A percentile compares a stretch with the other conserved stretches of the same genome.
phyloP scores from a whole-genome alignment of 192 early-diverging fungal species.

The Podila horticola region DNA sequence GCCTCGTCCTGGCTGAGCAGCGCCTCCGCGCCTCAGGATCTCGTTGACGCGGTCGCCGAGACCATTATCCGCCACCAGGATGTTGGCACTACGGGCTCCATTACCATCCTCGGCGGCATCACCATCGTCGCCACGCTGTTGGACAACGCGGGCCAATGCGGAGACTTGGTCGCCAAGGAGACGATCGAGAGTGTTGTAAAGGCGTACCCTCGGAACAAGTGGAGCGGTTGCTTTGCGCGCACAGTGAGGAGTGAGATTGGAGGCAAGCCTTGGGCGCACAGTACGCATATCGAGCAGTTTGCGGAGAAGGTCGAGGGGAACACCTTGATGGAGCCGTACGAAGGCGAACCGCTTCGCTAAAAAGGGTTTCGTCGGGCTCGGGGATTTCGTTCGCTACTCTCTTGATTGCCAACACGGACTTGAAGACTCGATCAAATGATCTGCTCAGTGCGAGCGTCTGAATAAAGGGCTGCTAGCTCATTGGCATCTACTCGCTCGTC shows the following conservation, averaged over 20 bases:
- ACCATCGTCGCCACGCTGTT: constrained; percentile 4
- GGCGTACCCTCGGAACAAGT: constrained; percentile 9
- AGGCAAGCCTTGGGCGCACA: constrained; percentile 12
- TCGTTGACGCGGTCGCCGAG: constrained; percentile 9
- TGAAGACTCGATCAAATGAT: not conserved
- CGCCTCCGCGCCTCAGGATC: constrained; percentile 11
- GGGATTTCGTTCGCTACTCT: not conserved
- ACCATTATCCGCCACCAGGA: constrained; percentile 17
- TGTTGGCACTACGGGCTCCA: constrained; percentile 9
- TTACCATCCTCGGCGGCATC: constrained; percentile 6
- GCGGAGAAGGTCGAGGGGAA: constrained; percentile 1
- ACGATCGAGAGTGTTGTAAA: constrained; percentile 12
- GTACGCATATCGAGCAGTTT: constrained; percentile 9
- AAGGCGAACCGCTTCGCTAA: constrained; percentile 5
- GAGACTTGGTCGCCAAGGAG: constrained; percentile 9
- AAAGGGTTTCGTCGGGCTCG: too few relatives aligned
- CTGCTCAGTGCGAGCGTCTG: not conserved
- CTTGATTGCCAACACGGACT: too few relatives aligned
- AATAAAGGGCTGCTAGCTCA: not conserved
- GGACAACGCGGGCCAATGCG: constrained; percentile 9
- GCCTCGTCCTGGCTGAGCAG: constrained; percentile 14
- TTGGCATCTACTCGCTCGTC: not conserved
- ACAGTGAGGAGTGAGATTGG: constrained; percentile 7
- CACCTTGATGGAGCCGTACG: constrained; percentile 4
- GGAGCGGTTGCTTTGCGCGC: constrained; percentile 9